Base-by-base conservation (phyloP, 2,329 filamentous ascomycete genomes). In the Xylariaceae sp. region DNA sequence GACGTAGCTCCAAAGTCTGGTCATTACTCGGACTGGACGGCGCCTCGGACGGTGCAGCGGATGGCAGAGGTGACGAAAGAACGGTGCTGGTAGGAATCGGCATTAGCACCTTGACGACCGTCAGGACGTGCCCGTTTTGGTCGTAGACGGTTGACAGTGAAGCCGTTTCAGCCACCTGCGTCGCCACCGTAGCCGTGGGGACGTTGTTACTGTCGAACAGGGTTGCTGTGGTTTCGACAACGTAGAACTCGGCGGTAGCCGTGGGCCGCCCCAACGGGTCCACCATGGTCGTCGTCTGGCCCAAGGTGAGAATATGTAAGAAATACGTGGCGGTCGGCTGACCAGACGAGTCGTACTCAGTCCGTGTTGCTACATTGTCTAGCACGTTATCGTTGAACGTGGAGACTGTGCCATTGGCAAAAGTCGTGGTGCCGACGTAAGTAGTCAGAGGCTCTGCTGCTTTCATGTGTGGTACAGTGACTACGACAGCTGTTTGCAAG, bases 201-300 rank as follows among this genome's bases (percentile, higher is more conserved):
- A 31, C 24, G 12, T 41, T 28, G 7, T 46, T 35, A 11, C 9
- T 26, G 21, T 54, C 44, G 26, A 27, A 44, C 7, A 55, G 29
- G 12, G 48, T 47, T 11, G 37, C 5, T 3, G 36, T 34, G 2
- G 38, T 18, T 21, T 36, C 7, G 4, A 43, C 41, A 21, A 41
- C 17, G 31, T 50, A 56, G 36, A 41, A 55, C 11, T 48, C 37
- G 17, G 44, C 7, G 5, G 54, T 56, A 15, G 40, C 41, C 0
- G 50, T 56, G 12, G 49, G 44, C 7, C 9, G 18, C n/a, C 55
- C 54, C 15, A 51, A 44, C n/a, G 35, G 30, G 31, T 57, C 35
- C 14, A 28, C 43, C 3, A 55, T 35, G 5, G 31, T 49, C 12
- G 54, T 54, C 31, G 33, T 24, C 19, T 7, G 28, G 34, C n/a